Evolutionary conservation across 805 yeast species (phyloP).

Genomic region (Lipomyces chichibuensis): DNA sequence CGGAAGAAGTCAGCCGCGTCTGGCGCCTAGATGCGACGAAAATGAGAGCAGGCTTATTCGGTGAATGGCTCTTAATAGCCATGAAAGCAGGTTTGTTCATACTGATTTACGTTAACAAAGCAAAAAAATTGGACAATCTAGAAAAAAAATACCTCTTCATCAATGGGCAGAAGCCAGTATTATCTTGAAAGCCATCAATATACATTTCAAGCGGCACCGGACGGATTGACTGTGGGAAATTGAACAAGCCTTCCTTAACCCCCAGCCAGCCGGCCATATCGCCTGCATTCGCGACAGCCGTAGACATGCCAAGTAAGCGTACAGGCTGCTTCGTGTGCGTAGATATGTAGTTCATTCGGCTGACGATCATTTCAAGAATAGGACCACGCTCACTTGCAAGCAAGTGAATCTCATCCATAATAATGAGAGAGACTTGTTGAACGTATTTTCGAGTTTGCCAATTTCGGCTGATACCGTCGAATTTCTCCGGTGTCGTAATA

Average conservation of each 20-base stretch:
- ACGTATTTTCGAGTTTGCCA: slow-evolving; percentile 82
- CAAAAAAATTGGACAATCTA: too few species aligned
- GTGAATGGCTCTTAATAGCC: slow-evolving; percentile 91
- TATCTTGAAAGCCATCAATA: slow-evolving; percentile 83
- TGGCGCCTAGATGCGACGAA: slow-evolving; percentile 85
- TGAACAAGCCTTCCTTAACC: slow-evolving; percentile 69
- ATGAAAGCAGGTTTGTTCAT: slow-evolving; percentile 89
- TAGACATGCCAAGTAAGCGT: slow-evolving; percentile 74
- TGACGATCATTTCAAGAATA: slow-evolving; percentile 84
- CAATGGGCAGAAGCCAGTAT: slow-evolving; percentile 75
- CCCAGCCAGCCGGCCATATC: slow-evolving; percentile 88
- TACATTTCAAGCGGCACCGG: slow-evolving; percentile 87
- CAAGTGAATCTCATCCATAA: slow-evolving; percentile 84
- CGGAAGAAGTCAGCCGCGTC: slow-evolving; percentile 77
- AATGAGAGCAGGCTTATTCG: slow-evolving; percentile 78
- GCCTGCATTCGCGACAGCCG: slow-evolving; percentile 83
- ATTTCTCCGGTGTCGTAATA: slow-evolving; percentile 83
- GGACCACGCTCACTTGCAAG: slow-evolving; percentile 87
- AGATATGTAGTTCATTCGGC: slow-evolving; percentile 76
- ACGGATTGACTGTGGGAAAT: slow-evolving; percentile 79
- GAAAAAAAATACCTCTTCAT: slow-evolving; percentile 55
- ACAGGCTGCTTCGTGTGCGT: slow-evolving; percentile 63
- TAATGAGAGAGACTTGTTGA: slow-evolving; percentile 70
- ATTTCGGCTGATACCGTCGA: slow-evolving; percentile 83
- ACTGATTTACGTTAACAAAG: slow-evolving; percentile 42